Conservation (phyloP, 768 basidiomycete genomes). For the Lentinula detonsa region DNA sequence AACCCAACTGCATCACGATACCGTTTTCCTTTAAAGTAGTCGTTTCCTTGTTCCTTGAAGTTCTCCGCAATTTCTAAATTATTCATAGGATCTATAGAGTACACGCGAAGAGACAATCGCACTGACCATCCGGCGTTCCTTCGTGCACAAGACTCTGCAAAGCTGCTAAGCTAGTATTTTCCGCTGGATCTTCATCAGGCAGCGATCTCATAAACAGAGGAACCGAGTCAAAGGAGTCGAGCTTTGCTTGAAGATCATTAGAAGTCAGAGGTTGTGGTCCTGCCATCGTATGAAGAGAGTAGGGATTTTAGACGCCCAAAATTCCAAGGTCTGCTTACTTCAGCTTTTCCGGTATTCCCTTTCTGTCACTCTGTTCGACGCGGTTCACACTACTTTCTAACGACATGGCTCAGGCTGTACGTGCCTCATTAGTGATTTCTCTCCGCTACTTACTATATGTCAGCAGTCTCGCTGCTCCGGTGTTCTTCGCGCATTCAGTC, state of each 20-base stretch:
- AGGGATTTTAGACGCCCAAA: background rate
- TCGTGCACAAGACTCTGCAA: slow-evolving; percentile 83
- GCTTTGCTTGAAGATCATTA: slow-evolving; percentile 29
- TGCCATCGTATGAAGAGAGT: background rate
- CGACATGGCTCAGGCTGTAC: slow-evolving; percentile 5
- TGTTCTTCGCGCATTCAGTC: slow-evolving; percentile 35
- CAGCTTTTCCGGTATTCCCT: background rate
- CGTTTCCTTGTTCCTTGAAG: slow-evolving; percentile 95
- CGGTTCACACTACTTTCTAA: background rate
- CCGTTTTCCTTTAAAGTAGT: slow-evolving; percentile 84
- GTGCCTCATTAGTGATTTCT: background rate
- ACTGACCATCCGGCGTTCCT: slow-evolving; percentile 90
- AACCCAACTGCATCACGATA: slow-evolving; percentile 85
- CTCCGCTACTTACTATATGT: background rate
- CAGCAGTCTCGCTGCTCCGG: slow-evolving; percentile 36
- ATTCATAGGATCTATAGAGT: background rate
- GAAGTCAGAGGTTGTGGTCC: slow-evolving; percentile 30
- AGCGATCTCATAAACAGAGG: slow-evolving; percentile 93
- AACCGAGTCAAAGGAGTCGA: slow-evolving; percentile 50
- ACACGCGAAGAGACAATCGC: slow-evolving; percentile 12
- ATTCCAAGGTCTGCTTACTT: background rate
- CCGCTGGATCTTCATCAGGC: slow-evolving; percentile 55
- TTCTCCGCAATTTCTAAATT: slow-evolving; percentile 77
- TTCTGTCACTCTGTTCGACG: background rate
- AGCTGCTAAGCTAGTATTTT: slow-evolving; percentile 69